Evolutionary conservation across 306 rosid genomes (phyloP), one percentile per base, ranked within the genome.

Genomic region (Medicago truncatula): DNA sequence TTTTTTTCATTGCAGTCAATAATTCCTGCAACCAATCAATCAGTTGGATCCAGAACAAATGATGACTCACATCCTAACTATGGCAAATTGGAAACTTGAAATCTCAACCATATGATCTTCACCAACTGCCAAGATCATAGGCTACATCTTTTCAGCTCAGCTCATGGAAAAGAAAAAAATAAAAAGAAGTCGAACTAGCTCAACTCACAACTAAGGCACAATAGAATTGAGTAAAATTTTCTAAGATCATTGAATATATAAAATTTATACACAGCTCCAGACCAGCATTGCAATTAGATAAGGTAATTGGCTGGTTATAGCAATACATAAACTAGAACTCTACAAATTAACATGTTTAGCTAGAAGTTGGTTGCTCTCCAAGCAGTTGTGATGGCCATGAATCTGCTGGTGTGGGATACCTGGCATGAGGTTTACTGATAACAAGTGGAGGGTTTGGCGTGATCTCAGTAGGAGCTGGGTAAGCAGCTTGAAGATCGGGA

Each of bases 341-440:
- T 80, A 85, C 76, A 82, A 49, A 56, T 81, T 85, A 39, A 58
- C 63, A 79, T 54, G 78, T 71, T 76, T 84, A 57, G 62, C 75
- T 77, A 61, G 87, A 81, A 54, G 85, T 75, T 74, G 80, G 88
- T 54, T 85, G 85, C 86, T 81, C 80, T 49, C 85, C 87, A 14
- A 92, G 96, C 85, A 96, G 87, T 77, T 87, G 83, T 5, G 87
- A 84, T 9, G 97, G 97, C 99, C 99, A 92, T 5, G 89, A 84
- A 74, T 96, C 97, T 8, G 85, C 88, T 13, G 90, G 85, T 25
- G 97, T 89, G n/a, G 97, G 98, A 83, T 96, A 96, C 86, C 98
- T 86, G 14, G 98, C 87, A 82, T 92, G 98, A 9, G 99, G 99
- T 85, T 90, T 96, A 56, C 91, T 90, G 67, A 96, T 72, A 21